These are phyloP conservation scores for Williopsis jadinii DNA, from an alignment of 1,139 yeast species.

Conservation along the genomic window DNA sequence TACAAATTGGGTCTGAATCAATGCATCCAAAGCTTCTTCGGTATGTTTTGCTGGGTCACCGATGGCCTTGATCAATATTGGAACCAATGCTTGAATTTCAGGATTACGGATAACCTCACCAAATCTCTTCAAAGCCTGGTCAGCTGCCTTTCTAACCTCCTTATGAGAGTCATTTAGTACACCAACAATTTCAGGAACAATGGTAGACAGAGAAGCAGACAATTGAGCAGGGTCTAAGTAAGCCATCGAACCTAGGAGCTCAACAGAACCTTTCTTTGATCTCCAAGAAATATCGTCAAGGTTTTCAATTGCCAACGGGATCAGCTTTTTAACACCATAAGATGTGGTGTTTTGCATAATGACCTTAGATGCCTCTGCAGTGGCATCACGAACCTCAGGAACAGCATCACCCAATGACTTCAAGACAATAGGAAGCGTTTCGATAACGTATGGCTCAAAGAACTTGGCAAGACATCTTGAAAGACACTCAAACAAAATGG, in stretches of 20 bases:
- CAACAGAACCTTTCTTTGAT: conserved; percentile 95
- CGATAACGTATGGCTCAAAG: conserved; percentile 93
- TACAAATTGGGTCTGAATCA: conserved; percentile 87
- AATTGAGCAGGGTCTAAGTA: conserved; percentile 92
- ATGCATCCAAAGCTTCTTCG: conserved; percentile 77
- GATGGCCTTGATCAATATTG: conserved; percentile 84
- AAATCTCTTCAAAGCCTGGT: conserved; percentile 76
- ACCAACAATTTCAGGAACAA: conserved; percentile 94
- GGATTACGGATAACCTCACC: conserved; percentile 98
- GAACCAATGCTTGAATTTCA: conserved; percentile 87
- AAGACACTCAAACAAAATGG: conserved; percentile 78
- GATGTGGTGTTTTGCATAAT: conserved; percentile 92
- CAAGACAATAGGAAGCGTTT: conserved; percentile 74
- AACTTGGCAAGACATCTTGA: conserved; percentile 66
- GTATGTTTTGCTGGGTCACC: conserved; percentile 93
- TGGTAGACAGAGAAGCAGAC: conserved; percentile 79
- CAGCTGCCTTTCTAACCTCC: conserved; percentile 95
- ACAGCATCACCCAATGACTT: conserved; percentile 78
- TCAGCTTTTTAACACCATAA: conserved; percentile 83
- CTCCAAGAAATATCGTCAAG: conserved; percentile 93
- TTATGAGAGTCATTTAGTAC: conserved; percentile 93
- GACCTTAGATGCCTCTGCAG: conserved; percentile 77
- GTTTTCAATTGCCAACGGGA: conserved; percentile 83
- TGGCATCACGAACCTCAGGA: conserved; percentile 83
- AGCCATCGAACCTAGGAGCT: conserved; percentile 94